Evolutionary conservation across 148 eudicot species (phyloP).

Genomic region (Spergularia marina): DNA sequence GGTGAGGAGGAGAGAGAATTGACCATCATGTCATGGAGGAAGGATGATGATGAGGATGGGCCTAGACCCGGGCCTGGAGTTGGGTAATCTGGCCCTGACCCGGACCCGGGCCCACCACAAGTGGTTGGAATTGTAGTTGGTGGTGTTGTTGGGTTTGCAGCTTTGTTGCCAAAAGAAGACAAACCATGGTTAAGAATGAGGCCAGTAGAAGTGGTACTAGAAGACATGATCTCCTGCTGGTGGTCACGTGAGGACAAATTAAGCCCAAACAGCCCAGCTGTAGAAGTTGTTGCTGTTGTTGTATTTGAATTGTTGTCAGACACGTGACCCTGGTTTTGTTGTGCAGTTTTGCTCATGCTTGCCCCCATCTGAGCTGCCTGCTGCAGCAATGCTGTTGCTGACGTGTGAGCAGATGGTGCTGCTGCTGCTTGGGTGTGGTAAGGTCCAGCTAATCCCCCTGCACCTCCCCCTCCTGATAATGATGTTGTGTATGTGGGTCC

Average conservation of each 20-base stretch:
- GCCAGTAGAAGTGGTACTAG: slow-evolving; percentile 17
- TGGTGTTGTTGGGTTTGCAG: slow-evolving; percentile 27
- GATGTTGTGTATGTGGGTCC: slow-evolving; percentile 32
- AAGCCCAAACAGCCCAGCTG: slow-evolving; percentile 52
- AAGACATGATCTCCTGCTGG: slow-evolving; percentile 23
- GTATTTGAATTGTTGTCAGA: slow-evolving; percentile 28
- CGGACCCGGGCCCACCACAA: background rate
- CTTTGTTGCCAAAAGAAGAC: slow-evolving; percentile 49
- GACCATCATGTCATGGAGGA: slow-evolving; percentile 69
- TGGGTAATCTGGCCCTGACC: background rate
- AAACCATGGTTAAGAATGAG: slow-evolving; percentile 32
- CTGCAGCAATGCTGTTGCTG: slow-evolving; percentile 90
- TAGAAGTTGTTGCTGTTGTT: slow-evolving; percentile 21
- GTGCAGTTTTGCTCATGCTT: slow-evolving; percentile 42
- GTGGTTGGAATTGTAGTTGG: background rate
- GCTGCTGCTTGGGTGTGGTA: slow-evolving; percentile 29
- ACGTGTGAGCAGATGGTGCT: slow-evolving; percentile 46
- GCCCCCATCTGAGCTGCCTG: slow-evolving; percentile 92
- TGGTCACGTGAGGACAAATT: slow-evolving; percentile 68
- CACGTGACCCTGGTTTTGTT: slow-evolving; percentile 51
- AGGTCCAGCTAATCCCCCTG: slow-evolving; percentile 15
- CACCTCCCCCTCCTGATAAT: slow-evolving; percentile 14
- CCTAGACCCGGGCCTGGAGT: background rate
- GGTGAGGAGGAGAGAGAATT: slow-evolving; percentile 40
- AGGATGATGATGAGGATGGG: slow-evolving; percentile 31